Evolutionary conservation across 2,329 filamentous ascomycete genomes (phyloP).

Genomic region (Drechslerella dactyloides): DNA sequence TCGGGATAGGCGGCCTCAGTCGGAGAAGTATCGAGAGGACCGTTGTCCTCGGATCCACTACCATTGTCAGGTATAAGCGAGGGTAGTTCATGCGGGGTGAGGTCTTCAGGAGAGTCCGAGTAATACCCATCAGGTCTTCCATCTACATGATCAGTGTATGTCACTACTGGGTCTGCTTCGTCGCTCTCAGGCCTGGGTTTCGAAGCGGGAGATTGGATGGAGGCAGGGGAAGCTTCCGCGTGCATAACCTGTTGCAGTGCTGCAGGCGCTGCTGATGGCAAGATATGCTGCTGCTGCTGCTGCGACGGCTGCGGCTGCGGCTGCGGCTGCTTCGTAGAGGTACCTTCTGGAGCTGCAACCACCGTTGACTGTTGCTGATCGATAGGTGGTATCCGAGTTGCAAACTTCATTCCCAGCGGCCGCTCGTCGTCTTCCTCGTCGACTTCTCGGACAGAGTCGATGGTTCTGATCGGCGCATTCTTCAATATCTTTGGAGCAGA

Average conservation of each 20-base stretch:
- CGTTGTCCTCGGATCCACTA: constrained; percentile 51
- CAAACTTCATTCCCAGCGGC: constrained; percentile 46
- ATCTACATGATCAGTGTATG: constrained; percentile 37
- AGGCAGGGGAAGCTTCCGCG: constrained; percentile 33
- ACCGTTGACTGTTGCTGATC: constrained; percentile 47
- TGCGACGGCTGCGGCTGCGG: constrained; percentile 1
- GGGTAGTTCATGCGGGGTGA: constrained; percentile 51
- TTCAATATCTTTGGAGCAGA: constrained; percentile 19
- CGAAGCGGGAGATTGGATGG: constrained; percentile 26
- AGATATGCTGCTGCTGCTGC: constrained; percentile 13
- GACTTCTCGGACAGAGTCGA: constrained; percentile 45
- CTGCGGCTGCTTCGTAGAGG: constrained; percentile 20
- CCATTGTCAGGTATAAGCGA: constrained; percentile 51
- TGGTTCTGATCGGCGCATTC: constrained; percentile 21
- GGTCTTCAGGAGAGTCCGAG: constrained; percentile 51
- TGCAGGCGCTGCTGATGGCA: constrained; percentile 3
- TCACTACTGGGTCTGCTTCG: constrained; percentile 31
- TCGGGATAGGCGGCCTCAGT: constrained; percentile 57
- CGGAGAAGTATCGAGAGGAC: constrained; percentile 55
- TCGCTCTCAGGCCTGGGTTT: constrained; percentile 15
- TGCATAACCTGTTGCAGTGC: constrained; percentile 8
- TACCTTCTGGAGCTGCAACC: constrained; percentile 26
- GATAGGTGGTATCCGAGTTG: constrained; percentile 34
- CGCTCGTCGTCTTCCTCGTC: constrained; percentile 48
- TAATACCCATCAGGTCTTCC: constrained; percentile 51